Percentiles rank a stretch among this genome's conserved stretches.
Evolutionary conservation across 1,284 basidiomycete genomes (phyloP).

Genomic region (Microbotryum violaceum): DNA sequence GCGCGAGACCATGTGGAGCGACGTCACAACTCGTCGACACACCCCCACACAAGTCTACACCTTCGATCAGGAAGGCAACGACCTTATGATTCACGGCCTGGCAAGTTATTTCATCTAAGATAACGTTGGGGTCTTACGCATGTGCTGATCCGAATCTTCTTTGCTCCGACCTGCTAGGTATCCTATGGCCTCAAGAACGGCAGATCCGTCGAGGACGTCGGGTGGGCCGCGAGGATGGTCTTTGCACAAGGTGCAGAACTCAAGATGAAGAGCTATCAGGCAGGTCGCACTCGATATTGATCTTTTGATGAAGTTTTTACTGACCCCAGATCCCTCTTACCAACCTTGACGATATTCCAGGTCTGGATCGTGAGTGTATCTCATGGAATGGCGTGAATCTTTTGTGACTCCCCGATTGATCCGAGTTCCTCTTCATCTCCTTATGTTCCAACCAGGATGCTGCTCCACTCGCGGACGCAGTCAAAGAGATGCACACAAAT

Average conservation of each 20-base stretch:
- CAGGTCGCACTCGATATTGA: neutral
- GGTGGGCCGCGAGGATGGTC: conserved; percentile 17
- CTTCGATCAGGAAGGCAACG: neutral
- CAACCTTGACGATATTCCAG: neutral
- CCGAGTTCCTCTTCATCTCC: neutral
- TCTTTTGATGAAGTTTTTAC: neutral
- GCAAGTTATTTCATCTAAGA: neutral
- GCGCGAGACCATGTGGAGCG: conserved; percentile 21
- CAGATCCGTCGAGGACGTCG: conserved; percentile 15
- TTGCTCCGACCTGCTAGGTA: conserved; percentile 7
- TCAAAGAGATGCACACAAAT: conserved; percentile 9
- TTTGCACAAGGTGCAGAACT: conserved; percentile 11
- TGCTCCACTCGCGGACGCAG: conserved; percentile 12
- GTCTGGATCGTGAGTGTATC: conserved; percentile 10
- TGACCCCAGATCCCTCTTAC: neutral
- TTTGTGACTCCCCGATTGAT: neutral
- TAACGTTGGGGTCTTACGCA: neutral
- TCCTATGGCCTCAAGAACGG: conserved; percentile 26
- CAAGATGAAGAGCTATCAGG: conserved; percentile 20
- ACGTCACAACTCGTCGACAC: conserved; percentile 12
- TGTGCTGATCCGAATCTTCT: neutral
- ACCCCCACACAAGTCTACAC: conserved; percentile 3
- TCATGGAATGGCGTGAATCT: neutral
- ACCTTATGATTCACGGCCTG: conserved; percentile 24
- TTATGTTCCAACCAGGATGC: conserved; percentile 9